Conservation (phyloP, 805 yeast species). For the Osmozyma mogii region DNA sequence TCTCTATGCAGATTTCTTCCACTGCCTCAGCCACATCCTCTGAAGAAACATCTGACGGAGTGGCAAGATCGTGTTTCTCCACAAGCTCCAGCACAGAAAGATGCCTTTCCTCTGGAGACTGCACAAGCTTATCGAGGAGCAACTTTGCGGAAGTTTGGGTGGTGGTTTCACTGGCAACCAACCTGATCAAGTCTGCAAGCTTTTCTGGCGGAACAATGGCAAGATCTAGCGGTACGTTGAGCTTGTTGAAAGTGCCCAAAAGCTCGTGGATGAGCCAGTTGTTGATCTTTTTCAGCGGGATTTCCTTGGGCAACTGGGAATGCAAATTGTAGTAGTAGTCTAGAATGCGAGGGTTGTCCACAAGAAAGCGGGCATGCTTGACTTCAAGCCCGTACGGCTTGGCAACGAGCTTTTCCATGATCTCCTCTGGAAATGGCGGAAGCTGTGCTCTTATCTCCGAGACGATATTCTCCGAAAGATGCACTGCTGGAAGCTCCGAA, state of each 20-base stretch:
- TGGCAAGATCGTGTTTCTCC: conserved; percentile 42
- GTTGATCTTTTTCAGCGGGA: conserved; percentile 36
- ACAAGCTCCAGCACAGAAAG: conserved; percentile 38
- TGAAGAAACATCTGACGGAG: conserved; percentile 19
- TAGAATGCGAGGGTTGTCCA: conserved; percentile 42
- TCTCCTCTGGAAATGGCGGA: conserved; percentile 58
- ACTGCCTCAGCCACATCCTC: conserved; percentile 28
- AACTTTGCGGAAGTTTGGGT: conserved; percentile 63
- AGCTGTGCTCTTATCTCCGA: conserved; percentile 32
- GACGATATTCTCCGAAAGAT: conserved; percentile 36
- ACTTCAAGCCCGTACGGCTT: conserved; percentile 50
- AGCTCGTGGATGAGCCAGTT: conserved; percentile 84
- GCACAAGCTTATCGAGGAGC: conserved; percentile 54
- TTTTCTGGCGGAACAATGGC: conserved; percentile 25
- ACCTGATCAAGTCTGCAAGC: conserved; percentile 47
- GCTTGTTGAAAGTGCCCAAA: conserved; percentile 58
- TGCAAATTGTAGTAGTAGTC: conserved; percentile 45
- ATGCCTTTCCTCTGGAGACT: conserved; percentile 31
- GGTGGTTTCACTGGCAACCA: conserved; percentile 41
- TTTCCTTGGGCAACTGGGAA: conserved; percentile 11
- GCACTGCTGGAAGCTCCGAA: conserved; percentile 67
- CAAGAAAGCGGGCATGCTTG: conserved; percentile 68
- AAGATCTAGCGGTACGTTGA: conserved; percentile 28
- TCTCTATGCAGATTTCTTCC: conserved; percentile 35
- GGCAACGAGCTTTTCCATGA: conserved; percentile 36